phyloP scores from a whole-genome alignment of 2,329 filamentous ascomycete species.

The Botrytis hyacinthi region DNA sequence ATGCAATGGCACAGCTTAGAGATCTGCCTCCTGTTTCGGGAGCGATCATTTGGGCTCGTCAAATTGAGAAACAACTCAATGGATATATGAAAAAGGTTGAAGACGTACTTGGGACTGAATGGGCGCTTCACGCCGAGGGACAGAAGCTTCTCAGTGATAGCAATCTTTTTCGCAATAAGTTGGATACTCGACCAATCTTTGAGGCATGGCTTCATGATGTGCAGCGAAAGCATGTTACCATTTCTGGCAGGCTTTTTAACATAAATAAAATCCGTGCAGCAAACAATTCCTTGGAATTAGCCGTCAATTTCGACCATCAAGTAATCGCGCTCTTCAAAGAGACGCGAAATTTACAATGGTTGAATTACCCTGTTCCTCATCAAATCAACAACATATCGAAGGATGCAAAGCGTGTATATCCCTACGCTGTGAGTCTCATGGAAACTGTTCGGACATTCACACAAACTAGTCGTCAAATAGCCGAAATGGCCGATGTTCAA shows the following conservation, averaged over 20 bases:
- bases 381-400: slow-evolving; percentile 94
- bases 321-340: slow-evolving; percentile 99
- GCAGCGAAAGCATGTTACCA: slow-evolving; percentile 81
- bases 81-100: slow-evolving; percentile 99
- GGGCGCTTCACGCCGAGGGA: slow-evolving; percentile 90
- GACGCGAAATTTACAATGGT: slow-evolving; percentile 92
- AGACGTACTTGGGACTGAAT: slow-evolving; percentile 90
- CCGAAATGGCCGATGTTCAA: slow-evolving; percentile 81
- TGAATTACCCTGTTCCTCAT: slow-evolving; percentile 91
- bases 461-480: slow-evolving; percentile 82
- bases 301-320: slow-evolving; percentile 95
- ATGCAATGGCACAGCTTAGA: slow-evolving; percentile 95
- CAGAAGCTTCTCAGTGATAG: slow-evolving; percentile 92
- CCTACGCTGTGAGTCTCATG: slow-evolving; percentile 96
- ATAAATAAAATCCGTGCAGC: slow-evolving; percentile 86
- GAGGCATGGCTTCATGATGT: slow-evolving; percentile 95
- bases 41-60: slow-evolving; percentile 94
- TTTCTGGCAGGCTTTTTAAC: slow-evolving; percentile 87
- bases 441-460: slow-evolving; percentile 94
- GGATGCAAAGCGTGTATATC: slow-evolving; percentile 97
- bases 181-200: slow-evolving; percentile 90
- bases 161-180: slow-evolving; percentile 90
- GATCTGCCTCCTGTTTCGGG: slow-evolving; percentile 95
- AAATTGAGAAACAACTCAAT: slow-evolving; percentile 94
- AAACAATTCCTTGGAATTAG: slow-evolving; percentile 82